Percentiles rank a stretch among this genome's conserved stretches.
Evolutionary conservation across 2,329 filamentous ascomycete species (phyloP).

Genomic region (Alternaria angustiovoidea): DNA sequence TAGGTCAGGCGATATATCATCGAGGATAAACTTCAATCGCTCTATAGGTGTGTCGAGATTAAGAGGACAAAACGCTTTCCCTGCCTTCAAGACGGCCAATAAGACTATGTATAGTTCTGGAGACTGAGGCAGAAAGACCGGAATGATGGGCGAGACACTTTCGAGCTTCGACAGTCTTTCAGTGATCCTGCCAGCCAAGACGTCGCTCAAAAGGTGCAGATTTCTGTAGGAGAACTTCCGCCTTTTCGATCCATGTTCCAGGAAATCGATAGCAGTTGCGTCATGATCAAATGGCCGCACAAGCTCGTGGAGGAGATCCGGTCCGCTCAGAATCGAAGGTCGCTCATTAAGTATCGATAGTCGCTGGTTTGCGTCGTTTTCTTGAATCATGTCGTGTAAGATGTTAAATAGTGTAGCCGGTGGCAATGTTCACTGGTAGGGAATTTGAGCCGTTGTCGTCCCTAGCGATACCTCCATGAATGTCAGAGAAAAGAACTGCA

Average conservation of each 20-base stretch:
- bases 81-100: constrained; percentile 79
- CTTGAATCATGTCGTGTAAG: constrained; percentile 37
- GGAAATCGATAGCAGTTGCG: constrained; percentile 69
- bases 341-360: constrained; percentile 63
- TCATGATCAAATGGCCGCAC: constrained; percentile 57
- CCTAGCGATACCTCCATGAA: neutral
- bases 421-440: constrained; percentile 1
- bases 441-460: neutral
- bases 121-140: constrained; percentile 79
- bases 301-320: constrained; percentile 68
- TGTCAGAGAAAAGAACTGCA: neutral
- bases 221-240: constrained; percentile 67
- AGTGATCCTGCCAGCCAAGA: constrained; percentile 58
- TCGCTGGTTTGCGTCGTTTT: constrained; percentile 8
- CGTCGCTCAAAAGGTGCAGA: constrained; percentile 66
- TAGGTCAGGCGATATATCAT: constrained; percentile 75
- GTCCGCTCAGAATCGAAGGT: constrained; percentile 63
- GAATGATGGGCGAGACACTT: constrained; percentile 64
- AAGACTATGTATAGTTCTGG: constrained; percentile 79
- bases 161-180: constrained; percentile 33
- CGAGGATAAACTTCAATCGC: constrained; percentile 78
- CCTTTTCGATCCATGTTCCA: constrained; percentile 57
- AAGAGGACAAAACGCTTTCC: constrained; percentile 85
- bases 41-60: constrained; percentile 80
- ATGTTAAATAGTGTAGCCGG: constrained; percentile 12